Evolutionary conservation across 176 grass and related monocot species (phyloP).

Genomic region (Avena atlantica): DNA sequence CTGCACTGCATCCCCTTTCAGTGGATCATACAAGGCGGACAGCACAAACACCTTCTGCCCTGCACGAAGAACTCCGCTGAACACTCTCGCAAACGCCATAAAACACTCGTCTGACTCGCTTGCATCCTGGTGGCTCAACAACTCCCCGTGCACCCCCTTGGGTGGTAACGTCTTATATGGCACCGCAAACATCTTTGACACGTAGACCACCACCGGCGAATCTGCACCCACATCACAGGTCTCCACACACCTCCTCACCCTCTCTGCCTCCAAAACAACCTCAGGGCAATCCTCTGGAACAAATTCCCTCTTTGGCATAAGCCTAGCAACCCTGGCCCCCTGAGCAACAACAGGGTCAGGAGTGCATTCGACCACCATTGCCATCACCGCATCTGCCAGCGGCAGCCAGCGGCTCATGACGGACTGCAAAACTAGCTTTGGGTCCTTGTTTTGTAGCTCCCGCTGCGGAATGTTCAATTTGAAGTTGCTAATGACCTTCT

Average conservation of each 20-base stretch:
- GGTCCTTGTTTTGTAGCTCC: constrained; percentile 84
- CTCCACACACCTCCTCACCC: constrained; percentile 77
- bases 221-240: constrained; percentile 54
- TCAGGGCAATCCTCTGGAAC: constrained; percentile 44
- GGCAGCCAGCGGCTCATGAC: constrained; percentile 89
- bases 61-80: constrained; percentile 74
- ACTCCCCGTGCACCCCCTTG: constrained; percentile 60
- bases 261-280: constrained; percentile 66
- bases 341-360: constrained; percentile 77
- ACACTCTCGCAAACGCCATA: constrained; percentile 92
- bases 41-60: constrained; percentile 90
- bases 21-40: constrained; percentile 78
- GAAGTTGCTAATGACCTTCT: constrained; percentile 30
- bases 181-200: constrained; percentile 96
- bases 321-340: constrained; percentile 59
- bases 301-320: constrained; percentile 80
- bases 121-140: constrained; percentile 51
- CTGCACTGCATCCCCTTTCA: constrained; percentile 67
- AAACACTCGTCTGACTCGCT: constrained; percentile 81
- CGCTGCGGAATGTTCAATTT: constrained; percentile 26
- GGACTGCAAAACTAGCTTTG: constrained; percentile 75
- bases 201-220: constrained; percentile 80
- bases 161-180: constrained; percentile 72
- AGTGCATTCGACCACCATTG: constrained; percentile 85
- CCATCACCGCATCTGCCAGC: constrained; percentile 74